Conservation (phyloP, 257 asterid species). For the Prunella vulgaris region DNA sequence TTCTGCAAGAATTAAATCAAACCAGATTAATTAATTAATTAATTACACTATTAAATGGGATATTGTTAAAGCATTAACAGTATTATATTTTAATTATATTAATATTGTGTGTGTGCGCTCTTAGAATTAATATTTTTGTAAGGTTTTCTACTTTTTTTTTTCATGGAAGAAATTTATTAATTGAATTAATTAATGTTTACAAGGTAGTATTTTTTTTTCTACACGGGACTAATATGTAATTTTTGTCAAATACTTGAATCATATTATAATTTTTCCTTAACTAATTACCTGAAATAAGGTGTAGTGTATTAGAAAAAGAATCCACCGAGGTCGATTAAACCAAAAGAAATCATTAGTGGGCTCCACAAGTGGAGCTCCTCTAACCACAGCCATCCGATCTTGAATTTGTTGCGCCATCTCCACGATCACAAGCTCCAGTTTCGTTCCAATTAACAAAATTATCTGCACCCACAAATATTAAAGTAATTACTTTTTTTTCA, state of each 20-base stretch:
- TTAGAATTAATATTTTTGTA: too few relatives aligned
- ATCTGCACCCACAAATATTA: conserved; percentile 31
- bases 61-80: not conserved
- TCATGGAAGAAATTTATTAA: not conserved
- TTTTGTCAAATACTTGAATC: too few relatives aligned
- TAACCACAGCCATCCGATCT: conserved; percentile 44
- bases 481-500: too few relatives aligned
- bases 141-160: not conserved
- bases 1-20: conserved; percentile 33
- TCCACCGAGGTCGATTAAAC: conserved; percentile 59
- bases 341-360: conserved; percentile 60
- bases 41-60: not conserved
- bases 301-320: conserved; percentile 62
- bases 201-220: too few relatives aligned
- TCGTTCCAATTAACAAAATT: conserved; percentile 45
- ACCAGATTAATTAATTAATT: not conserved
- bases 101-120: too few relatives aligned
- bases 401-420: conserved; percentile 73
- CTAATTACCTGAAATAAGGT: conserved; percentile 51
- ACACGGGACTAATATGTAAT: too few relatives aligned
- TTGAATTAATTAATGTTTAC: too few relatives aligned
- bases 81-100: too few relatives aligned
- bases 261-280: too few relatives aligned
- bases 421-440: conserved; percentile 56
- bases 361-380: conserved; percentile 63